phyloP scores from a whole-genome alignment of 148 eudicot genomes.

The Camellia lanceoleosa region DNA sequence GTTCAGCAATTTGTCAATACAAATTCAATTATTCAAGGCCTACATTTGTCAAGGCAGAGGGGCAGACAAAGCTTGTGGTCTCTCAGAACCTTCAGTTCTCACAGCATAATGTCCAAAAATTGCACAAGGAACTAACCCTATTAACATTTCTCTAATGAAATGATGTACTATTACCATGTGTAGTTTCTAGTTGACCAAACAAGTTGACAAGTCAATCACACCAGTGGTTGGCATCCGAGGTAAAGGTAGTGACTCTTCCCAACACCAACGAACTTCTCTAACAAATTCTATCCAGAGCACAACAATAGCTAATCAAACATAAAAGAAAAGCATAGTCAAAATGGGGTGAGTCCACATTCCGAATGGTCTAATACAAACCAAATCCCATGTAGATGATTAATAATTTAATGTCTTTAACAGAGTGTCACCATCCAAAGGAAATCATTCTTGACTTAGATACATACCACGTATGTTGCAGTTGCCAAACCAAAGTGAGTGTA shows the following conservation, averaged over 20 bases:
- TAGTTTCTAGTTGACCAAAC: conserved; percentile 87
- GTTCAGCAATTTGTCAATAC: no score
- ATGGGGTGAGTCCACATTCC: neutral
- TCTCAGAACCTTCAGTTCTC: conserved; percentile 4
- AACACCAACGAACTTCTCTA: conserved; percentile 96
- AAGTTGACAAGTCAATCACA: conserved; percentile 74
- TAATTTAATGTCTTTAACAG: neutral
- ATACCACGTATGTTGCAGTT: conserved; percentile 95
- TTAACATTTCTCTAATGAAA: neutral
- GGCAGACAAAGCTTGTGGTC: neutral
- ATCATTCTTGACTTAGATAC: conserved; percentile 9
- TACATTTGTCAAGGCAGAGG: neutral
- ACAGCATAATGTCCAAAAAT: conserved; percentile 1
- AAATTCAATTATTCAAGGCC: neutral
- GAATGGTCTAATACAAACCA: neutral
- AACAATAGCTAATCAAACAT: conserved; percentile 66
- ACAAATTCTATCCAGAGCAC: conserved; percentile 95
- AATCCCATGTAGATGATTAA: conserved; percentile 3
- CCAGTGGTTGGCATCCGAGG: conserved; percentile 67
- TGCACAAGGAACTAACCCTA: conserved; percentile 9
- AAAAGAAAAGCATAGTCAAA: conserved; percentile 13
- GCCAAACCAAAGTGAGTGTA: conserved; percentile 90
- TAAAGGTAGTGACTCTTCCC: conserved; percentile 95
- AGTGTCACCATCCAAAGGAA: conserved; percentile 3
- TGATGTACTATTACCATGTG: conserved; percentile 66